Evolutionary conservation across 225 moss, liverwort and hornwort species (phyloP).

Genomic region (Pseudisothecium myosuroides): DNA sequence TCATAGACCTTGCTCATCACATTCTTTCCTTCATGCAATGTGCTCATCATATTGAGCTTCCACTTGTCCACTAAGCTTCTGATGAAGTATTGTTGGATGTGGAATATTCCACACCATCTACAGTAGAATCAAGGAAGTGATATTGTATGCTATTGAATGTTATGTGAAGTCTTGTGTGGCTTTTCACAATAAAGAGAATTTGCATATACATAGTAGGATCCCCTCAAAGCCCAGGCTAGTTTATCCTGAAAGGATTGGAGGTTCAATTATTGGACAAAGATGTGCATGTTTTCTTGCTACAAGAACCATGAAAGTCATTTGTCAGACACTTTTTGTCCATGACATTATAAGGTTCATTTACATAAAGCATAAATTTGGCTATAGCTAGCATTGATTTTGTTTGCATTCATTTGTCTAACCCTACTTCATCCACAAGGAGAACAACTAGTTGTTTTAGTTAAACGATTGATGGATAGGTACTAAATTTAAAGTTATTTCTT

Average conservation of each 20-base stretch:
- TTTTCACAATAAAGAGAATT: no score
- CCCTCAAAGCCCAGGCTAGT: no score
- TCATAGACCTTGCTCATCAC: no score
- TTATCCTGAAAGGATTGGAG: accelerated
- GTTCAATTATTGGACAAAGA: neutral
- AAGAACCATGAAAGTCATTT: neutral
- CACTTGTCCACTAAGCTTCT: no score
- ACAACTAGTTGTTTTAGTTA: neutral
- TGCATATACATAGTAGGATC: no score
- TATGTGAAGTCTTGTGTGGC: neutral
- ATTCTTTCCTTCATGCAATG: no score
- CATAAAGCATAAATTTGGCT: neutral
- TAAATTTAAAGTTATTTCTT: neutral
- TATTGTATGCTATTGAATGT: no score
- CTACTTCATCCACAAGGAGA: neutral
- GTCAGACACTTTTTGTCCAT: neutral
- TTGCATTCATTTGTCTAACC: neutral
- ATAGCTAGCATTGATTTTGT: accelerated
- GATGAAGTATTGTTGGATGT: no score
- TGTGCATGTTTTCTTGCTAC: accelerated
- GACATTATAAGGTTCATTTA: accelerated
- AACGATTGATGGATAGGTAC: neutral
- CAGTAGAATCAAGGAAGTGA: no score
- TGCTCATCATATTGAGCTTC: no score
- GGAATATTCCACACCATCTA: no score